A percentile compares a stretch with the other conserved stretches of the same genome.
These are phyloP conservation scores for Nasturtium officinale DNA, from an alignment of 345 rosid species.

Conservation along the genomic window DNA sequence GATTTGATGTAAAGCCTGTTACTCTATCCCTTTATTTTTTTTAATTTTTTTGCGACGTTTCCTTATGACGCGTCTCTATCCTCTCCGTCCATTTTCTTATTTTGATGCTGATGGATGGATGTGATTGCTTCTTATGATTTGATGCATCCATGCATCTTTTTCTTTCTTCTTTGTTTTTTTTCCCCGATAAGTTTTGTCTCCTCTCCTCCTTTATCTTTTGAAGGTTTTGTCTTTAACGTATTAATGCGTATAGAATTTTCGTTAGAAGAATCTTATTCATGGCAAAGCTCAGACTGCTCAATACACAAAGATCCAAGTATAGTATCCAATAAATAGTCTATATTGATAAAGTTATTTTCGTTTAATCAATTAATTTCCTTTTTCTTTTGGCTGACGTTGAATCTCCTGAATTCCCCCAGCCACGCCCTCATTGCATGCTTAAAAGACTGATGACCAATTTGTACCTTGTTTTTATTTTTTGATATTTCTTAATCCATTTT, in stretches of 20 bases:
- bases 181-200: neutral
- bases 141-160: slow-evolving; percentile 38
- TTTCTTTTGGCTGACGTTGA: slow-evolving; percentile 34
- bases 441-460: slow-evolving; percentile 21
- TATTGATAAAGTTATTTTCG: neutral
- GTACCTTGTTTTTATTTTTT: neutral
- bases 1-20: slow-evolving; percentile 46
- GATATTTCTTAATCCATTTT: too few species aligned
- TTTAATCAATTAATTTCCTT: neutral
- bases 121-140: slow-evolving; percentile 42
- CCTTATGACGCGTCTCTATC: slow-evolving; percentile 40
- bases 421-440: slow-evolving; percentile 42
- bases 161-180: neutral
- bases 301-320: slow-evolving; percentile 23
- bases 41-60: slow-evolving; percentile 24
- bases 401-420: slow-evolving; percentile 29
- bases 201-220: neutral
- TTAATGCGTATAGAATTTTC: slow-evolving; percentile 10
- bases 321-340: slow-evolving; percentile 34
- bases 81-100: slow-evolving; percentile 30
- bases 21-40: neutral
- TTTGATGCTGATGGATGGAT: slow-evolving; percentile 31
- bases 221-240: neutral
- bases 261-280: slow-evolving; percentile 19
- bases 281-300: slow-evolving; percentile 7